phyloP scores from a whole-genome alignment of 2,329 filamentous ascomycete species.

The Aureobasidium mangrovei region DNA sequence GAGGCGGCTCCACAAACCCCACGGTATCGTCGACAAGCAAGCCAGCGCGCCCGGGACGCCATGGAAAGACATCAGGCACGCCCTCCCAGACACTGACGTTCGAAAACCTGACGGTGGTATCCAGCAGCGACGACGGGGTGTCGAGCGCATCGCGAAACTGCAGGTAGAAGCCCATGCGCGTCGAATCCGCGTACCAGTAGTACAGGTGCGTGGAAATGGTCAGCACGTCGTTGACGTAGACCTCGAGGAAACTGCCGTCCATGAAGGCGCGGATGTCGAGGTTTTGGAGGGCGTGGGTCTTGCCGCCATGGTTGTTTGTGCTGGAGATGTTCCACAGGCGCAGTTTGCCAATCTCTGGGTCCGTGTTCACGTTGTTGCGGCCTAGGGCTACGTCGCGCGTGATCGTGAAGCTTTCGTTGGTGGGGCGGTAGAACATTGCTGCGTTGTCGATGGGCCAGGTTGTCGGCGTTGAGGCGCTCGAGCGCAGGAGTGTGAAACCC shows the following conservation, averaged over 20 bases:
- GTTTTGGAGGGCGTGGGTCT: neutral
- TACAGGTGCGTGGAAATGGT: slow-evolving; percentile 9
- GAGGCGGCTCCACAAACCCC: slow-evolving; percentile 5
- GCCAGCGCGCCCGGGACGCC: neutral
- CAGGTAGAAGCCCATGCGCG: slow-evolving; percentile 12
- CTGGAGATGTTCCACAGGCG: slow-evolving; percentile 1
- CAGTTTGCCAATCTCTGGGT: slow-evolving; percentile 10
- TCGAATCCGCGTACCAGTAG: slow-evolving; percentile 10
- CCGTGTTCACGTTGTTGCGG: slow-evolving; percentile 4
- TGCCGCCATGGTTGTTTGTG: neutral
- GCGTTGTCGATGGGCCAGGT: slow-evolving; percentile 1
- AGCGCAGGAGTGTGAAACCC: slow-evolving; percentile 3
- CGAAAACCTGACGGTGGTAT: slow-evolving; percentile 1
- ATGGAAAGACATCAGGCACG: slow-evolving; percentile 3
- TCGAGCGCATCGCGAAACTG: neutral
- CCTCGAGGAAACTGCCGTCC: slow-evolving; percentile 11
- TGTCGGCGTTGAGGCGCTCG: neutral
- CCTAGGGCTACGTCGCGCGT: neutral
- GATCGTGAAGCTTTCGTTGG: slow-evolving; percentile 12
- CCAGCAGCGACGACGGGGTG: neutral
- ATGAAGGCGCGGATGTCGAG: slow-evolving; percentile 10
- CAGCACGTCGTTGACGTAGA: slow-evolving; percentile 10
- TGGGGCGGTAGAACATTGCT: slow-evolving; percentile 9
- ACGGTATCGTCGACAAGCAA: neutral
- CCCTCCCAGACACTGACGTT: slow-evolving; percentile 11